phyloP scores from a whole-genome alignment of 2,329 filamentous ascomycete genomes.

The Calcarisporium arbuscula region DNA sequence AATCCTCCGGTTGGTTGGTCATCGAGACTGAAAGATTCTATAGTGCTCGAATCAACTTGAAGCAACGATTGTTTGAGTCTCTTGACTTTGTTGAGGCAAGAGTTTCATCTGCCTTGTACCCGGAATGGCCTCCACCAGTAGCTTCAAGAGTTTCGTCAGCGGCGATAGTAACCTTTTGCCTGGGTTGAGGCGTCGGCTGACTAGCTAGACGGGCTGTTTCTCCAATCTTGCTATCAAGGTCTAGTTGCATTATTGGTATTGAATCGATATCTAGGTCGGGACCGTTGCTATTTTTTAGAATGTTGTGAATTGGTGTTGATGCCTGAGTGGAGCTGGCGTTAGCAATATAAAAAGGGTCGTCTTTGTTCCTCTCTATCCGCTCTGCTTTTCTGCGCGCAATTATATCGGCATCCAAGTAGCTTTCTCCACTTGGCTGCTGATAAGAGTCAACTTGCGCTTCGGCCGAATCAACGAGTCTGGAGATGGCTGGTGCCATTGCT shows the following conservation, averaged over 20 bases:
- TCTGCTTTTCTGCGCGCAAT: constrained; percentile 69
- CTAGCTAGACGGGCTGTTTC: constrained; percentile 23
- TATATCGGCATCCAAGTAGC: constrained; percentile 66
- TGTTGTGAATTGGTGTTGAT: constrained; percentile 73
- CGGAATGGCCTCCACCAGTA: constrained; percentile 47
- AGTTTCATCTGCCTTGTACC: constrained; percentile 45
- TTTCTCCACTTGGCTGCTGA: constrained; percentile 55
- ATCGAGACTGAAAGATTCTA: constrained; percentile 66
- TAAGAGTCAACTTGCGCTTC: constrained; percentile 49
- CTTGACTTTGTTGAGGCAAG: constrained; percentile 41
- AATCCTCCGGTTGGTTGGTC: constrained; percentile 29
- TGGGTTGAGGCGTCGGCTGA: constrained; percentile 33
- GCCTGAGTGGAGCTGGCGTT: constrained; percentile 49
- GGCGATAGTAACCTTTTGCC: constrained; percentile 60
- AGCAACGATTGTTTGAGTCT: constrained; percentile 61
- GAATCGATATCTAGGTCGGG: constrained; percentile 83
- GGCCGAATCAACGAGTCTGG: constrained; percentile 43
- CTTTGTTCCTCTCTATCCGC: constrained; percentile 72
- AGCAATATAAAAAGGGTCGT: constrained; percentile 92
- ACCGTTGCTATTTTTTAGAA: constrained; percentile 65
- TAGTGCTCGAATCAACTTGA: constrained; percentile 79
- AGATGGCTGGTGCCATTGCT: constrained; percentile 46
- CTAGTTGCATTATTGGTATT: constrained; percentile 92
- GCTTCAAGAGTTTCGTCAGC: constrained; percentile 65
- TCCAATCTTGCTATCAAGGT: constrained; percentile 53